Base-by-base conservation (phyloP, 1,284 basidiomycete species). In the Anthracocystis walkeri region DNA sequence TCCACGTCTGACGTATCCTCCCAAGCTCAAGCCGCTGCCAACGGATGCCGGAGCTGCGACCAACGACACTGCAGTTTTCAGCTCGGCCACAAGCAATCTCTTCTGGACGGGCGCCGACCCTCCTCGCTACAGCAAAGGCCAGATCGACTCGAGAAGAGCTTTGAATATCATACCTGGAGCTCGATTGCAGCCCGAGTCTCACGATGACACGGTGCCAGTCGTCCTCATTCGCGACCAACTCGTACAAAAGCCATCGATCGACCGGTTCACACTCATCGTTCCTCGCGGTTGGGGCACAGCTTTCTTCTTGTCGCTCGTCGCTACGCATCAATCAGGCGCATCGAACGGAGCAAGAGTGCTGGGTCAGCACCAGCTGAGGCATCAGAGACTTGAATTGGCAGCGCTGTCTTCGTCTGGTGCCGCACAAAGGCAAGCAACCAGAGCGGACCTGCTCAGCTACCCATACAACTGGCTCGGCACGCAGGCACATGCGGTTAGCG, bases 281-380 rank as follows among this genome's bases (percentile, higher is more conserved):
- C 83, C 83, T 7, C 77, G 82, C 27, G 82, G 82, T 12, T 85
- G 83, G 83, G 80, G 79, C 21, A 58, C 50, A 2, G 75, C 80
- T 2, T 84, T 84, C 55, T 84, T 77, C 66, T 70, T 77, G 14
- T 79, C 80, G 14, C 76, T 85, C 1, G 69, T 80, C 38, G 67
- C 79, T 31, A 76, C 75, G 16, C 64, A 75, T 52, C 73, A 77
- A n/a, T 77, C 66, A 0, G 73, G 75, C 21, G 70, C 66, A 3
- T 58, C 69, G 16, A 68, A 53, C 25, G 77, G 78, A 31, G 75
- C 74, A 7, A 52, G 70, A 8, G 80, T 83, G 20, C 42, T 82
- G 0, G 80, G 82, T 6, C 82, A 81, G 45, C 75, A 69, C 16
- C 81, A 83, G 55, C 52, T 77, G 21, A 76, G 72, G 20, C 78